Conservation (phyloP, 2,329 filamentous ascomycete genomes). For the Didymella arachidicola region DNA sequence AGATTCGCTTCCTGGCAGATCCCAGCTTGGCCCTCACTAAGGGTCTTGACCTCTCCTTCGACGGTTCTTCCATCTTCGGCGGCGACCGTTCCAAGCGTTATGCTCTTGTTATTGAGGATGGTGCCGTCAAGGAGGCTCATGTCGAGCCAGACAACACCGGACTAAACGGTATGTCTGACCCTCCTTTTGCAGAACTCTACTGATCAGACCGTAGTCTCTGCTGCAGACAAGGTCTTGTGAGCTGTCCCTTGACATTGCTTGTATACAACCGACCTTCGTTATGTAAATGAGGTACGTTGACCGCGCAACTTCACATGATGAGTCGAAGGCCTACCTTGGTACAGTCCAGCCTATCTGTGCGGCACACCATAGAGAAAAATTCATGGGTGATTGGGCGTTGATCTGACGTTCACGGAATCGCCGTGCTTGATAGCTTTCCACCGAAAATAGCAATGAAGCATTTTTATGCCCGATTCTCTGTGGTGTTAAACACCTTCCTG, state of each 20-base stretch:
- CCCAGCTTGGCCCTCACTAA: conserved; percentile 81
- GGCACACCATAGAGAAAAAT: not conserved
- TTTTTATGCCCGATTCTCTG: not conserved
- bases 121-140: conserved; percentile 80
- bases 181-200: conserved; percentile 9
- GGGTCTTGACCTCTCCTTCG: conserved; percentile 82
- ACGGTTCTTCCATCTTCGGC: conserved; percentile 80
- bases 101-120: conserved; percentile 81
- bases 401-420: not conserved
- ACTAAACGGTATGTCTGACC: conserved; percentile 67
- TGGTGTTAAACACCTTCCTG: not conserved
- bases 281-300: not conserved
- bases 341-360: not conserved
- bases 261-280: not conserved
- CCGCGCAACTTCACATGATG: not conserved
- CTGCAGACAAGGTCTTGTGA: conserved; percentile 44
- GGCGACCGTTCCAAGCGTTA: conserved; percentile 86
- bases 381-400: not conserved
- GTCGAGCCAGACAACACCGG: conserved; percentile 91
- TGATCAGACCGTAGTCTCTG: conserved; percentile 36
- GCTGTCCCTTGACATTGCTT: not conserved
- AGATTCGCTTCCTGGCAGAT: conserved; percentile 92
- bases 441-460: not conserved
- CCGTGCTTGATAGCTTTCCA: not conserved
- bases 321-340: not conserved